phyloP scores from a whole-genome alignment of 1,284 basidiomycete genomes.

The Phenoliferia sp. region DNA sequence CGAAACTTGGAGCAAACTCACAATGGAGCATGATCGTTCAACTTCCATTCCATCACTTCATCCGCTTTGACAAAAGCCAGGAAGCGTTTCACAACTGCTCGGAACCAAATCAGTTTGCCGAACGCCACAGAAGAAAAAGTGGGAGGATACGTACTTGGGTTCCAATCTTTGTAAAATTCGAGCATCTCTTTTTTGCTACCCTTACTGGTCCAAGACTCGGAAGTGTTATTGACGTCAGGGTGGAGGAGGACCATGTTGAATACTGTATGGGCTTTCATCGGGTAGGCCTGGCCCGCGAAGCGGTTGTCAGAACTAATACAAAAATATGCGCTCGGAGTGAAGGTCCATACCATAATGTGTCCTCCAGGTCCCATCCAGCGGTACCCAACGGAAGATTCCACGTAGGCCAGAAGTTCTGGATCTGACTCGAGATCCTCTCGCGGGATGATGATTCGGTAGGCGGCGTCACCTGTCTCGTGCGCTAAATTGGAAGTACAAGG shows the following conservation, averaged over 20 bases:
- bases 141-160: slow-evolving; percentile 26
- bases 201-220: slow-evolving; percentile 41
- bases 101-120: not conserved
- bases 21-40: slow-evolving; percentile 17
- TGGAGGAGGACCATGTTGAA: slow-evolving; percentile 46
- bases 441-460: slow-evolving; percentile 43
- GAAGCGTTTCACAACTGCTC: slow-evolving; percentile 31
- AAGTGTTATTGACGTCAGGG: slow-evolving; percentile 43
- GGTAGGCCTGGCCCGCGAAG: slow-evolving; percentile 36
- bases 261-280: slow-evolving; percentile 40
- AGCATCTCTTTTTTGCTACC: slow-evolving; percentile 44
- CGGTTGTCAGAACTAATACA: not conserved
- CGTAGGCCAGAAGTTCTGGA: slow-evolving; percentile 42
- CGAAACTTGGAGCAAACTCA: not conserved
- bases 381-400: slow-evolving; percentile 39
- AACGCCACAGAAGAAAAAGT: not conserved
- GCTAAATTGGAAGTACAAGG: slow-evolving; percentile 31
- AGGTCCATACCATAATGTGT: not conserved
- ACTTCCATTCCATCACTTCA: slow-evolving; percentile 45
- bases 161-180: slow-evolving; percentile 42
- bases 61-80: slow-evolving; percentile 41
- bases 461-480: slow-evolving; percentile 43
- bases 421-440: slow-evolving; percentile 40
- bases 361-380: slow-evolving; percentile 39
- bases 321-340: no score